These are phyloP conservation scores for Saccharomyces uvarum DNA, from an alignment of 1,139 yeast genomes.

Conservation along the genomic window DNA sequence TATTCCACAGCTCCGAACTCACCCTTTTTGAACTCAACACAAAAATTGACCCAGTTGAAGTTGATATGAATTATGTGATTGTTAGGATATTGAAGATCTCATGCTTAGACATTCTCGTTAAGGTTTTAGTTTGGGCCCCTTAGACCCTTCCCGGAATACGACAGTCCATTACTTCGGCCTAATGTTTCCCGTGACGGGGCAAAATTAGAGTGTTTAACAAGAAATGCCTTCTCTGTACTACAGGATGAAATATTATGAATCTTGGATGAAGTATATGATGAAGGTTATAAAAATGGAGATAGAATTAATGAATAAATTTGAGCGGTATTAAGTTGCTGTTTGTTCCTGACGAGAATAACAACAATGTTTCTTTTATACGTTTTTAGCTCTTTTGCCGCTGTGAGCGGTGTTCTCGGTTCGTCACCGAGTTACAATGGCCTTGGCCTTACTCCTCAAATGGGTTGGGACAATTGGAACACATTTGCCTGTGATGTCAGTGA, in stretches of 20 bases:
- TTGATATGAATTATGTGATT: too few species aligned
- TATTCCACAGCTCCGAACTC: too few species aligned
- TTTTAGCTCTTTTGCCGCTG: not conserved
- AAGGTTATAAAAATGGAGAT: not conserved
- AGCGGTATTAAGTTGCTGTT: not conserved
- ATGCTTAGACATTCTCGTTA: too few species aligned
- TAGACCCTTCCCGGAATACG: not conserved
- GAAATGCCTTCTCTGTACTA: not conserved
- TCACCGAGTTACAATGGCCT: conserved; percentile 24
- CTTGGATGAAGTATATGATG: not conserved
- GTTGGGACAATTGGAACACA: conserved; percentile 32
- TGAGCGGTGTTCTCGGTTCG: not conserved
- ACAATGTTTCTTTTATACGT: not conserved
- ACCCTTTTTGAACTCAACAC: too few species aligned
- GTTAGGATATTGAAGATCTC: too few species aligned
- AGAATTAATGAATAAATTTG: not conserved
- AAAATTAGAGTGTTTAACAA: not conserved
- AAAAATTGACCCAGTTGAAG: too few species aligned
- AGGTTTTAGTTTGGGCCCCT: not conserved
- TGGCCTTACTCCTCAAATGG: conserved; percentile 28
- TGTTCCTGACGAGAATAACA: not conserved
- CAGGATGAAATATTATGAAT: not conserved
- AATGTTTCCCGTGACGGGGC: not conserved
- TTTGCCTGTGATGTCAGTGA: conserved; percentile 29
- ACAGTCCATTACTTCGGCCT: not conserved